Evolutionary conservation across 345 rosid genomes (phyloP).

Genomic region (Conringia planisiliqua): DNA sequence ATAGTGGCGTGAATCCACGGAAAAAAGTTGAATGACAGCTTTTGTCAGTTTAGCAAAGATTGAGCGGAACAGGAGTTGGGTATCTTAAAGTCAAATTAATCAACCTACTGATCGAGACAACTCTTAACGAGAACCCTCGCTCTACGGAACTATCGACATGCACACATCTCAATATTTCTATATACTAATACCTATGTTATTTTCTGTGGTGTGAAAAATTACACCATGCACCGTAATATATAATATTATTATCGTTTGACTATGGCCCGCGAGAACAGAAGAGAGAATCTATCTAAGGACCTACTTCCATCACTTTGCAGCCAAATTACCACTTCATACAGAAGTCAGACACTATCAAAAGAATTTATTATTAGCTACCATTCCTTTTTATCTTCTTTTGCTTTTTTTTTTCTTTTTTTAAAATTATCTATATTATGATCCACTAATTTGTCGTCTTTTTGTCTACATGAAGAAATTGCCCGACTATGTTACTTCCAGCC

Average conservation of each 20-base stretch:
- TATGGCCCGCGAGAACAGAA: not conserved
- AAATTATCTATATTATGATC: not conserved
- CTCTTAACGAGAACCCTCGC: not conserved
- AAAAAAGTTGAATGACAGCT: not conserved
- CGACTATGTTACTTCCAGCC: no score
- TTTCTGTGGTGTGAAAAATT: not conserved
- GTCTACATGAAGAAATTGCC: no score
- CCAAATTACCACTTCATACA: not conserved
- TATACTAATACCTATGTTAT: not conserved
- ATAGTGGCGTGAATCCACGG: no score
- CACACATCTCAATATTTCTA: not conserved
- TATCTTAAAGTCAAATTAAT: not conserved
- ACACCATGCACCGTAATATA: not conserved
- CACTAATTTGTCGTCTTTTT: no score
- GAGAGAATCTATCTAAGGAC: slow-evolving; percentile 1
- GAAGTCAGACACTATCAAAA: not conserved
- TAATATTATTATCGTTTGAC: not conserved
- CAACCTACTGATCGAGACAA: not conserved
- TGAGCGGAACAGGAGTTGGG: no score
- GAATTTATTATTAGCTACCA: not conserved
- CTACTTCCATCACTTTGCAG: not conserved
- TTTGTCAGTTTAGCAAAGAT: not conserved
- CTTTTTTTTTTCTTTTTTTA: not conserved
- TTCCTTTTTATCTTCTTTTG: not conserved
- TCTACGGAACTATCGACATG: not conserved